A percentile compares a stretch with the other conserved stretches of the same genome.
phyloP scores from a whole-genome alignment of 768 basidiomycete genomes.

The Tylopilus plumbeoviolaceoides region DNA sequence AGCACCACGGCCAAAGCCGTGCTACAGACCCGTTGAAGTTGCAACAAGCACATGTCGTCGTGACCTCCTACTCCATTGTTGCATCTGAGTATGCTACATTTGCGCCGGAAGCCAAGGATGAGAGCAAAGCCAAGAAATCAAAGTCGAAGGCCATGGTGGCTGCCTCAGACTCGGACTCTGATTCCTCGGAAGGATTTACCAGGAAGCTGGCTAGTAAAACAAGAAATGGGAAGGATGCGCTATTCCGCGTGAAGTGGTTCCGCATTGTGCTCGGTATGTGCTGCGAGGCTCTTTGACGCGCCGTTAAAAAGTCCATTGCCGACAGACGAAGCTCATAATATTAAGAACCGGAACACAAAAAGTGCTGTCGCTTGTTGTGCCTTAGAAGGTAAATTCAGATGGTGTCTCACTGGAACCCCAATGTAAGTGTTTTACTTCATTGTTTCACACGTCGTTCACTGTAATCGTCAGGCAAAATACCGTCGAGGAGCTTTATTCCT shows the following conservation, averaged over 20 bases:
- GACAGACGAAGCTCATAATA: conserved; percentile 91
- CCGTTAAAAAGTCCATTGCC: not conserved
- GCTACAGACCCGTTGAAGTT: conserved; percentile 59
- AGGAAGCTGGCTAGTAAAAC: conserved; percentile 38
- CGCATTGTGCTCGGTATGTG: conserved; percentile 76
- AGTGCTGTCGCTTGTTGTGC: conserved; percentile 74
- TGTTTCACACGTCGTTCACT: not conserved
- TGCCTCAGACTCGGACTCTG: conserved; percentile 30
- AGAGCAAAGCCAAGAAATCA: conserved; percentile 45
- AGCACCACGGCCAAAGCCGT: conserved; percentile 79
- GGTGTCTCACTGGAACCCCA: conserved; percentile 86
- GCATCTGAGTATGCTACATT: conserved; percentile 71
- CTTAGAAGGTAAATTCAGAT: conserved; percentile 73
- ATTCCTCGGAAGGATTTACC: conserved; percentile 41
- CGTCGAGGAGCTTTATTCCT: conserved; percentile 83
- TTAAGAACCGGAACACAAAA: conserved; percentile 83
- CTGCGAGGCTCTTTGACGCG: not conserved
- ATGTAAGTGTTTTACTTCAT: conserved; percentile 39
- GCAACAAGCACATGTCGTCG: conserved; percentile 60
- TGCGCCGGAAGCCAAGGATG: conserved; percentile 48
- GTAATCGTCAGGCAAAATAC: conserved; percentile 66
- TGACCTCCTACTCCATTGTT: conserved; percentile 86
- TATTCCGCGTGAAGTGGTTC: conserved; percentile 82
- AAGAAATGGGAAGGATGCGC: conserved; percentile 46
- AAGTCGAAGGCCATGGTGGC: conserved; percentile 30